Base-by-base conservation (phyloP, 2,329 filamentous ascomycete species). In the Fonsecaea erecta region DNA sequence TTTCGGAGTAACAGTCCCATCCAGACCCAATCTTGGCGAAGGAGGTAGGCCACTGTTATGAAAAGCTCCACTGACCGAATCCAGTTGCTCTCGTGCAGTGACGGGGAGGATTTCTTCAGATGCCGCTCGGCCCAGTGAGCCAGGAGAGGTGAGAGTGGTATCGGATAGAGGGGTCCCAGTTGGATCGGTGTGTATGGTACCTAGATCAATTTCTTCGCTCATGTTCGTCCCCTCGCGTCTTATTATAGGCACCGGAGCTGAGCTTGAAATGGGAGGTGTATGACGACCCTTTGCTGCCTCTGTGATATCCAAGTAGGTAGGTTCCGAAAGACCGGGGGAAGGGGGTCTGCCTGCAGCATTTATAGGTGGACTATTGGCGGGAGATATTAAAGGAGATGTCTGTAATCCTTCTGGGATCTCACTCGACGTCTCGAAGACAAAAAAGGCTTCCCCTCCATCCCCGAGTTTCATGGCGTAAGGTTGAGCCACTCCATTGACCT, bases 391-490 rank as follows among this genome's bases (percentile, higher is more conserved):
- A 35, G 95, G 95, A 54, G 94, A 98, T 0, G 95, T 99, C 80
- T 98, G 95, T 75, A 98, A 82, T 63, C 90, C 92, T 76, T 91
- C 90, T n/a, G 95, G 95, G 65, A 99, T 95, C 73, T 88, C 90
- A 71, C 94, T 92, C 60, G 89, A 90, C 8, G 95, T 99, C 80
- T 98, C 93, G 74, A 99, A 98, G 69, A 99, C 93, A 78, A 99
- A 99, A 81, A 99, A 99, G 28, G 95, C 95, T 81, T 99, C 95
- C 70, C 95, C 95, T 59, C 92, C 95, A 76, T 99, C 95, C 52
- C 95, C 95, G 21, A 99, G 85, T 81, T 99, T 99, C 95, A 99
- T 99, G 53, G 95, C 88, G 82, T 96, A 97, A 71, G 95, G 85
- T 77, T 97, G 93, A 79, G 95, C 96, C 67, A 86, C 81, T 74